Percentiles rank a stretch among this genome's conserved stretches.
Evolutionary conservation across 1,284 basidiomycete species (phyloP).

Genomic region (Pascua sp.): DNA sequence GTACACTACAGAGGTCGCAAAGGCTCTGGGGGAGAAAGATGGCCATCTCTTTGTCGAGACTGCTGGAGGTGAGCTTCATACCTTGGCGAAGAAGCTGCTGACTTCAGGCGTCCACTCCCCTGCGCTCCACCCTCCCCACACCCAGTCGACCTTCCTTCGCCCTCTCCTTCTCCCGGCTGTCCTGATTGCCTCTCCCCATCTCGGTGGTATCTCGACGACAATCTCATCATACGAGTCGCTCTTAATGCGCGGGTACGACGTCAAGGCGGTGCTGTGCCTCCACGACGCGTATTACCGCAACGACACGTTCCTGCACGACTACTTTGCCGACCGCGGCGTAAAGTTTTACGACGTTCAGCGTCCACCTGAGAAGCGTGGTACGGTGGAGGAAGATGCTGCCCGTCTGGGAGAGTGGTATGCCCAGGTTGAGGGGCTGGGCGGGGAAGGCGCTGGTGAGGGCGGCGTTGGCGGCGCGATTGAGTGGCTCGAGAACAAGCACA

Average conservation of each 20-base stretch:
- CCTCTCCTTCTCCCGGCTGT: conserved; percentile 81
- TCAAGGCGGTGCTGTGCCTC: conserved; percentile 85
- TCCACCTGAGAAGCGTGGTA: conserved; percentile 51
- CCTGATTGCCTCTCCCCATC: conserved; percentile 78
- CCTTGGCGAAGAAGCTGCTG: not conserved
- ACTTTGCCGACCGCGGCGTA: conserved; percentile 65
- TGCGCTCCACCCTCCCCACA: conserved; percentile 70
- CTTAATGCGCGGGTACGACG: conserved; percentile 78
- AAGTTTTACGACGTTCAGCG: conserved; percentile 36
- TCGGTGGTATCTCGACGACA: conserved; percentile 94
- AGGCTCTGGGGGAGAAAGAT: conserved; percentile 16
- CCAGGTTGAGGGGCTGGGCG: conserved; percentile 30
- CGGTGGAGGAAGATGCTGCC: conserved; percentile 58
- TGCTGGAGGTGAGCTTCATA: conserved; percentile 70
- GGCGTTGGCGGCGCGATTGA: conserved; percentile 58
- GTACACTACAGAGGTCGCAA: conserved; percentile 60
- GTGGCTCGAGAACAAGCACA: conserved; percentile 65
- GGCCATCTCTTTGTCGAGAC: conserved; percentile 85
- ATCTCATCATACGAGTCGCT: conserved; percentile 91
- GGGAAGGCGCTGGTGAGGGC: conserved; percentile 3
- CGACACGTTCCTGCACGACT: conserved; percentile 72
- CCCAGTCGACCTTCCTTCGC: conserved; percentile 79
- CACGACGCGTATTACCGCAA: conserved; percentile 83
- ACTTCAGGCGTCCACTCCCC: conserved; percentile 85
- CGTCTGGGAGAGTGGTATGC: conserved; percentile 69